Evolutionary conservation across 179 eudicot species (phyloP), one percentile per base, ranked within the genome.

Genomic region (Spergularia azorica): DNA sequence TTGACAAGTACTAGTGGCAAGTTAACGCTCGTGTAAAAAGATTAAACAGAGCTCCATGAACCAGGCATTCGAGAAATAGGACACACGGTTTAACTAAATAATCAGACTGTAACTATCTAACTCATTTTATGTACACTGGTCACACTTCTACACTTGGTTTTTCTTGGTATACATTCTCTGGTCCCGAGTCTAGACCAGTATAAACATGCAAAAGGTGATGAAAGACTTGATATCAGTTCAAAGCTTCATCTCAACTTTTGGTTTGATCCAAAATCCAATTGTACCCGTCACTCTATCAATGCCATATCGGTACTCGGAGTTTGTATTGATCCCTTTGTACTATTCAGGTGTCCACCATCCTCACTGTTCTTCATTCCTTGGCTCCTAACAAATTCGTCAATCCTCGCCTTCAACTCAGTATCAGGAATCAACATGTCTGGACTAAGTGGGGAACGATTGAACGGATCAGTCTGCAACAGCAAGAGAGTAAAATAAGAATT

Each of bases 351-450:
- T 82, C 77, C 67, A 61, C 75, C 76, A 70, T 76, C 80, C 6
- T 83, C 82, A 6, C 55, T 86, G 71, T 39, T 81, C 79, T 72
- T 75, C 43, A 56, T 14, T 54, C 80, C 81, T 46, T 90, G 90
- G 20, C 89, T 84, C 84, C 86, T 80, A n/a, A 95, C 68, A 75
- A 93, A 95, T 69, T 88, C 94, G 43, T 95, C 94, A 39, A 95
- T 95, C 84, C 71, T 92, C 9, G 89, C 89, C 86, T 86, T 95
- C 66, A 93, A 84, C 71, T 91, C 92, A 32, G 79, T 75, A 81
- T 95, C 87, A 0, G 98, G 91, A 78, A 95, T 95, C 82, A 95
- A 79, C 99, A 95, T 93, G 65, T 93, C 99, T 39, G 95, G 78
- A 2, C 90, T 90, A 71, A 95, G 92, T 72, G 86, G 98, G 62